Conservation (phyloP, 805 yeast species). For the Clavispora phyllophila region DNA sequence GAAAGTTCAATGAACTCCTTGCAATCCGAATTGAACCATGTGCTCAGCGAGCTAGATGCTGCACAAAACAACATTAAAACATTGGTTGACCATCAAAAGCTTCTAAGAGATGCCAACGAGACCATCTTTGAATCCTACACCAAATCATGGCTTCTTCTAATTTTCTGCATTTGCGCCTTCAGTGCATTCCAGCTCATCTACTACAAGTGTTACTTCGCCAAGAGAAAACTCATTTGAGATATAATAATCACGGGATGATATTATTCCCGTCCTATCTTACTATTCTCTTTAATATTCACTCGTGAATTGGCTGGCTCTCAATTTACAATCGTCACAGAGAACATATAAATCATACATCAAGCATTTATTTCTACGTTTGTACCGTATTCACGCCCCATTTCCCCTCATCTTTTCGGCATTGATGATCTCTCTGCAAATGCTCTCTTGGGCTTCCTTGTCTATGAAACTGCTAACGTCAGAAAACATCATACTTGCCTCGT, state of each 20-base stretch:
- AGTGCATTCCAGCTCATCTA: slow-evolving; percentile 30
- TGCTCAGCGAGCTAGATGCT: slow-evolving; percentile 25
- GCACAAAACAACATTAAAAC: slow-evolving; percentile 23
- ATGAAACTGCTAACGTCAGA: slow-evolving; percentile 46
- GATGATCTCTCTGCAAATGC: slow-evolving; percentile 68
- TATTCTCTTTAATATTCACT: neutral
- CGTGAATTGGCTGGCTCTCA: neutral
- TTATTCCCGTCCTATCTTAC: neutral
- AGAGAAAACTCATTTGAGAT: slow-evolving; percentile 18
- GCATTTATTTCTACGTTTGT: neutral
- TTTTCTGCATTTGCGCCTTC: slow-evolving; percentile 22
- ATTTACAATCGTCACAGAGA: neutral
- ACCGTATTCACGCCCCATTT: neutral
- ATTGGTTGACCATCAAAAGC: slow-evolving; percentile 29
- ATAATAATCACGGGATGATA: neutral
- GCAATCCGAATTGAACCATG: slow-evolving; percentile 26
- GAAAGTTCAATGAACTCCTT: slow-evolving; percentile 25
- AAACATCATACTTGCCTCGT: slow-evolving; percentile 84
- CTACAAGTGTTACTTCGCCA: slow-evolving; percentile 26
- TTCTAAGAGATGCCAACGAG: slow-evolving; percentile 36
- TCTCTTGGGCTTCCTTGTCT: slow-evolving; percentile 66
- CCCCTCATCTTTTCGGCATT: slow-evolving; percentile 77
- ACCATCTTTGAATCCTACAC: slow-evolving; percentile 32
- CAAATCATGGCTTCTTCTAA: slow-evolving; percentile 20
- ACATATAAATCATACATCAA: neutral